Evolutionary conservation across 2,329 filamentous ascomycete genomes (phyloP).

Genomic region (Aspergillus uvarum): DNA sequence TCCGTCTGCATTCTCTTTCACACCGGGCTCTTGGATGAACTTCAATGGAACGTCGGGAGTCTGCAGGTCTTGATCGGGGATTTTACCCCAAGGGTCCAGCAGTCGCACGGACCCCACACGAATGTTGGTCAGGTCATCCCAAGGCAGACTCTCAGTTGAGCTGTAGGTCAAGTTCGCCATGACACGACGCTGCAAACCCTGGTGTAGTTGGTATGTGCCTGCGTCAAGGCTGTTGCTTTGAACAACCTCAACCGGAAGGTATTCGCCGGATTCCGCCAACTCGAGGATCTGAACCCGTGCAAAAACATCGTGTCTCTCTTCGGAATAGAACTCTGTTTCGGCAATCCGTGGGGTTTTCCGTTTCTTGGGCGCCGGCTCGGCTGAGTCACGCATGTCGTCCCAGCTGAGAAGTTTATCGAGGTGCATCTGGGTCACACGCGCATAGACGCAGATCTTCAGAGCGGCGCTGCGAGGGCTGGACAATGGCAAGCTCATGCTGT

Average conservation of each 20-base stretch:
- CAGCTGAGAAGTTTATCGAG: slow-evolving; percentile 95
- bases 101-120: slow-evolving; percentile 79
- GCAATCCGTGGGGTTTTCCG: slow-evolving; percentile 69
- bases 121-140: slow-evolving; percentile 77
- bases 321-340: slow-evolving; percentile 88
- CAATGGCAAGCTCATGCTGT: slow-evolving; percentile 92
- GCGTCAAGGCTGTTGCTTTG: slow-evolving; percentile 79
- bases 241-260: slow-evolving; percentile 87
- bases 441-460: slow-evolving; percentile 85
- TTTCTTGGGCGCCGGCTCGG: slow-evolving; percentile 56
- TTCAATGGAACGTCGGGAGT: slow-evolving; percentile 75
- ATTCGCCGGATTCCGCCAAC: slow-evolving; percentile 85
- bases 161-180: slow-evolving; percentile 87
- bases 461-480: slow-evolving; percentile 72
- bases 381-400: slow-evolving; percentile 92
- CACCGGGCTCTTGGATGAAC: slow-evolving; percentile 71
- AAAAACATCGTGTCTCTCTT: slow-evolving; percentile 92
- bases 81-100: slow-evolving; percentile 80
- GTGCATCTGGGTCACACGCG: slow-evolving; percentile 87
- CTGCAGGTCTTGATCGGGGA: slow-evolving; percentile 71
- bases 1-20: slow-evolving; percentile 85
- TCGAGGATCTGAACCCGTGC: slow-evolving; percentile 85
- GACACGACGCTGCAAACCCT: slow-evolving; percentile 86
- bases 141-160: slow-evolving; percentile 82
- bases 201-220: slow-evolving; percentile 93